These are phyloP conservation scores for Phytopythium chamaehyphon DNA, from an alignment of 352 stramenopile genomes.

Conservation along the genomic window DNA sequence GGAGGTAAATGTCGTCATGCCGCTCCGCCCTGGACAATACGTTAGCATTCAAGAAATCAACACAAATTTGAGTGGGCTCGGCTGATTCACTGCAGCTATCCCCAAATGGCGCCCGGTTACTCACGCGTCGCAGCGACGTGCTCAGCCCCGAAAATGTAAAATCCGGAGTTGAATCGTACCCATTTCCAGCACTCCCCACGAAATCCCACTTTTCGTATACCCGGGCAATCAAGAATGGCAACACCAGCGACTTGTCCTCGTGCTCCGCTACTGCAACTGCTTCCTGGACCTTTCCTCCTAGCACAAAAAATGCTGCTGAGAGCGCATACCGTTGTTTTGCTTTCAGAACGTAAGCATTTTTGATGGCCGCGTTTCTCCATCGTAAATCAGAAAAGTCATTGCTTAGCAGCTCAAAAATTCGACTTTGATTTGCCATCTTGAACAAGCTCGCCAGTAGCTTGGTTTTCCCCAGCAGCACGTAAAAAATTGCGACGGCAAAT, in stretches of 20 bases:
- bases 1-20: constrained; percentile 69
- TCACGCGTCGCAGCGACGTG: constrained; percentile 31
- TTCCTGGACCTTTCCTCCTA: constrained; percentile 74
- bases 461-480: constrained; percentile 81
- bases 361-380: constrained; percentile 87
- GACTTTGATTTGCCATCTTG: constrained; percentile 74
- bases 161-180: constrained; percentile 1
- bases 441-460: constrained; percentile 82
- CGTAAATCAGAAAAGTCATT: constrained; percentile 82
- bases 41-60: constrained; percentile 56
- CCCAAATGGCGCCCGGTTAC: constrained; percentile 1
- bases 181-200: constrained; percentile 12
- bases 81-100: background rate
- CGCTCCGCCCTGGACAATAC: constrained; percentile 45
- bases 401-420: constrained; percentile 70
- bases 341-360: constrained; percentile 89
- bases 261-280: constrained; percentile 71
- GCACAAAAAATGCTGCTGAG: constrained; percentile 79
- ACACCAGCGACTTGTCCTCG: constrained; percentile 63
- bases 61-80: constrained; percentile 34
- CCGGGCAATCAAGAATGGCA: constrained; percentile 78
- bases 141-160: constrained; percentile 15
- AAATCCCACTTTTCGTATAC: constrained; percentile 77
- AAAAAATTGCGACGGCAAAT: constrained; percentile 83
- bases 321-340: constrained; percentile 79